These are phyloP conservation scores for Pseudogymnoascus sp. DNA, from an alignment of 2,329 filamentous ascomycete species.

Conservation along the genomic window DNA sequence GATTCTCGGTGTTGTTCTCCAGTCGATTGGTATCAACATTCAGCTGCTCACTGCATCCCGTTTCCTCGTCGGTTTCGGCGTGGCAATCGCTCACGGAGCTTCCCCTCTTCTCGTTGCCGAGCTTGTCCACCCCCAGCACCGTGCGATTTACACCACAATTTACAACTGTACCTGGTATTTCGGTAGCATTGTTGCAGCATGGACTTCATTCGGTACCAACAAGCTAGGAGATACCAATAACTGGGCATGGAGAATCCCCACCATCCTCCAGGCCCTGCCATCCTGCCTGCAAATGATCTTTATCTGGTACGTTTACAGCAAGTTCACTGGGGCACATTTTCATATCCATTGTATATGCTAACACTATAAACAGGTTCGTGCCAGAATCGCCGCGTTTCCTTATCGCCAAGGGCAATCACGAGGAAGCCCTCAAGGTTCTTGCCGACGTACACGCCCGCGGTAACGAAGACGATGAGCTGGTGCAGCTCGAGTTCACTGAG, in stretches of 20 bases:
- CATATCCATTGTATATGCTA: background rate
- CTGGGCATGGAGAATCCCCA: constrained; percentile 29
- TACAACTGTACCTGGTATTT: constrained; percentile 39
- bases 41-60: constrained; percentile 37
- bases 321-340: background rate
- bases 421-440: constrained; percentile 41
- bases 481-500: constrained; percentile 35
- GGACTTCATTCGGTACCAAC: constrained; percentile 21
- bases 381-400: constrained; percentile 34
- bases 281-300: constrained; percentile 16
- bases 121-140: constrained; percentile 40
- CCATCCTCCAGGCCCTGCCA: constrained; percentile 26
- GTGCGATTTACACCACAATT: constrained; percentile 39
- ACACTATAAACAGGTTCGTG: constrained; percentile 23
- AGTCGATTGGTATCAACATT: constrained; percentile 32
- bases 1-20: constrained; percentile 37
- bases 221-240: constrained; percentile 11
- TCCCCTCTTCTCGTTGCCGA: constrained; percentile 34
- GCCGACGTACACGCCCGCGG: constrained; percentile 38
- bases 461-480: constrained; percentile 31
- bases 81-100: constrained; percentile 24
- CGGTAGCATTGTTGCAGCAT: constrained; percentile 38
- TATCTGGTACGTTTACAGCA: constrained; percentile 5
- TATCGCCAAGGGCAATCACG: constrained; percentile 38
- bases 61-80: constrained; percentile 31